Evolutionary conservation across 176 grass and related monocot species (phyloP), one percentile per base, ranked within the genome.

Genomic region (Aegilops umbellulata): DNA sequence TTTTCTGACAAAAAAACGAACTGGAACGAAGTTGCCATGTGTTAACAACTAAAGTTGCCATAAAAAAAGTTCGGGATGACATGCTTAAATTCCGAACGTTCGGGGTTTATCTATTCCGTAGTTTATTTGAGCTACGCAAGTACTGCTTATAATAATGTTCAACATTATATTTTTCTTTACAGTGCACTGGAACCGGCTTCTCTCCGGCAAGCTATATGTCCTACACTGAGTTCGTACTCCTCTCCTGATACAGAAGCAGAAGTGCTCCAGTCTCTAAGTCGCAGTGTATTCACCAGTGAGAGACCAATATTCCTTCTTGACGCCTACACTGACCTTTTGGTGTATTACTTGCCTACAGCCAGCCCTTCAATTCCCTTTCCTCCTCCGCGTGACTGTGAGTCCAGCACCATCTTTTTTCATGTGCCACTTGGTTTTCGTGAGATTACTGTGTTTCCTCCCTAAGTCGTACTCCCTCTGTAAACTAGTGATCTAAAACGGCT

Each of bases 231-330:
- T 77, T 95, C 93, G 34, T 98, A 94, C 81, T 73, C 86, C 17
- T 95, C 96, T 47, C 92, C 84, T 77, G 90, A 98, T 60, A 75
- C 82, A 84, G 86, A 95, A 87, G 92, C 86, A 69, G 92, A 85
- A 80, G 91, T 89, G 38, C 83, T 92, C 14, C 86, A 94, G 32
- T 95, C 93, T 7, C 80, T 98, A 74, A 91, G 90, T 78, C 88
- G 88, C 60, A 92, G 90, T 46, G 79, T 98, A 41, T 84, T 92
- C 74, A 95, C 86, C 20, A 94, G 90, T 75, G 93, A 86, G 74
- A 92, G 86, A 55, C 93, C 93, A 25, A 98, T 98, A 83, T 98
- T 91, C 78, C 88, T 95, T 87, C 90, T 98, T 60, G 96, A 98
- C 77, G 90, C 93, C 60, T 98, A 95, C 75, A 95, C 85, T 42